Base-by-base conservation (phyloP, 2,329 filamentous ascomycete species). In the Fusarium sp. region DNA sequence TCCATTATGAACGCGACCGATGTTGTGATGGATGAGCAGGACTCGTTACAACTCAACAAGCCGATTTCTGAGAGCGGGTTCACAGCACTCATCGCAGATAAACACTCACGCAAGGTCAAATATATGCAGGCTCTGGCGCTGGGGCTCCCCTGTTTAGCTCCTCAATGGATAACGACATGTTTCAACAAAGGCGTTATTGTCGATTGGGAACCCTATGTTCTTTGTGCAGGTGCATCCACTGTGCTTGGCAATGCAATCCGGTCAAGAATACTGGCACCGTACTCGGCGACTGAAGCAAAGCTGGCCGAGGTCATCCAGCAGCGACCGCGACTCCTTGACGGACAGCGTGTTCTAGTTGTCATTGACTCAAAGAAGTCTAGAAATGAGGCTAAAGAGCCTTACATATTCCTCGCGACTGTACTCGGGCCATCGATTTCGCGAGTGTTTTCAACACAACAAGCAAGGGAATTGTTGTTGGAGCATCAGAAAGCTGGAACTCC, bases 91-190 rank as follows among this genome's bases (percentile, higher is more conserved):
- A 93, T 99, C 67, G 92, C 95, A 0, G 94, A 98, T 78, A 89
- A 90, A 9, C 93, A 97, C 80, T 96, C 93, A 12, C 91, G 95
- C 51, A 95, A 94, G 71, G 89, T 91, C 55, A 99, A 98, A 80
- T 98, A 96, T 81, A 93, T 98, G 87, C 95, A 98, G 82, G 96
- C 96, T 0, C 88, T 99, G 5, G 95, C 96, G 0, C 88, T 99
- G 2, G 94, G 94, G 2, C 83, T 99, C 1, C 96, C 96, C 0
- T 97, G 95, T 77, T 86, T 99, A 4, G 92, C 94, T 11, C 88
- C 91, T 11, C 91, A 91, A 61, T 99, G 96, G 95, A 85, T 97
- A 53, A 86, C 89, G 31, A 88, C 92, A 55, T 97, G 93, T 70
- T 81, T 95, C 7, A 81, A 86, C 2, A 89, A 89, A 36, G 85